Base-by-base conservation (phyloP, 331 rosid genomes). In the Rosa hybrid region DNA sequence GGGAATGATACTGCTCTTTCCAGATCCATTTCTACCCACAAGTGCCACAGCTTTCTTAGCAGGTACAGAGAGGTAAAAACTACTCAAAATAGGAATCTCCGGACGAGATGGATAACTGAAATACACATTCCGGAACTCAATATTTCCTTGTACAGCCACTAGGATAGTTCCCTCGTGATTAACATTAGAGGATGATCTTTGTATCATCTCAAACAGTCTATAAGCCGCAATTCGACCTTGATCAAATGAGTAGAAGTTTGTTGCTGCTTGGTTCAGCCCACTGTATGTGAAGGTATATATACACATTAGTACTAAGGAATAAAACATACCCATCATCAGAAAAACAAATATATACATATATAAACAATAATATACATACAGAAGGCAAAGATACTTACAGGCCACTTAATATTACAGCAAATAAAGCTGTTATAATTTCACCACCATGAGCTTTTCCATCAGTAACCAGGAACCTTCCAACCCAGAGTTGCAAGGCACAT, bases 41-140 rank as follows among this genome's bases (percentile, higher is more conserved):
- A 96, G 99, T 77, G 99, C 99, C 85, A 96, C 99, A 10, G 99
- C 90, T 86, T 96, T 96, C 91, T 93, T 96, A 68, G 99, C 97
- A 85, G 99, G 99, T 71, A 96, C 99, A n/a, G 97, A 86, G 83
- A 96, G 97, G 90, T 89, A 96, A 88, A 96, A 96, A 49, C 97
- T 98, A 90, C 99, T 93, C 89, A 96, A 90, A 78, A 96, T 96
- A 71, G 99, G 98, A 86, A 96, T 96, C 91, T 96, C 99, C 18
- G 99, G 99, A 84, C 99, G 98, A 80, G 99, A 96, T 77, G 93
- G 94, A 88, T 96, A 93, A 84, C 99, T 96, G 86, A 96, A 96
- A 90, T 96, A 96, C 68, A 96, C 99, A 83, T 96, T 93, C 83
- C 98, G 88, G 84, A 96, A 96, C 88, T 96, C 99, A 78, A 96